phyloP scores from a whole-genome alignment of 108 stramenopile species.

The Nitzschia putrida region DNA sequence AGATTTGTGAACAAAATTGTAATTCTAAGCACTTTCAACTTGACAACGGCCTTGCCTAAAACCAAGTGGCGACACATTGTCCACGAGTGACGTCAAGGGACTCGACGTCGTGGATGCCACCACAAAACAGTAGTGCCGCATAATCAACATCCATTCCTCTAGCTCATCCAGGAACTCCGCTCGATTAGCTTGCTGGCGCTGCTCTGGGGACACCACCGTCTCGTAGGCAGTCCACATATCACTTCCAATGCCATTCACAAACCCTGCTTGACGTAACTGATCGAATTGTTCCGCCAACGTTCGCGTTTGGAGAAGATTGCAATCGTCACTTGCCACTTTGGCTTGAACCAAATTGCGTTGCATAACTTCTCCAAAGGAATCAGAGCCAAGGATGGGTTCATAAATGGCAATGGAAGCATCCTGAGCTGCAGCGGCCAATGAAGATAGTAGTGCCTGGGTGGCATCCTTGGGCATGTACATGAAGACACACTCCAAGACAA shows the following conservation, averaged over 20 bases:
- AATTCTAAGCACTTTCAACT: neutral
- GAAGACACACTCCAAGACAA: slow-evolving; percentile 76
- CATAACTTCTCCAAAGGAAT: slow-evolving; percentile 80
- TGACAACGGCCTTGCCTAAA: neutral
- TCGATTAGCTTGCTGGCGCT: slow-evolving; percentile 60
- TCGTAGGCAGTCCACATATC: slow-evolving; percentile 85
- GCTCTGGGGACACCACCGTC: slow-evolving; percentile 51
- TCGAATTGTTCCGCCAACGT: slow-evolving; percentile 62
- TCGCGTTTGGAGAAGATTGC: slow-evolving; percentile 54
- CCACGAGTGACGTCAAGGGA: neutral
- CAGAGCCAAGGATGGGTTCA: slow-evolving; percentile 72
- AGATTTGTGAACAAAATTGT: no score
- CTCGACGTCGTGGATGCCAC: slow-evolving; percentile 29
- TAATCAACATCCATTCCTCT: slow-evolving; percentile 82
- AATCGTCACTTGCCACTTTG: slow-evolving; percentile 49
- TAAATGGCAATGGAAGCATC: slow-evolving; percentile 42
- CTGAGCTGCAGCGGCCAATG: slow-evolving; percentile 7
- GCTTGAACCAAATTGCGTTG: slow-evolving; percentile 64
- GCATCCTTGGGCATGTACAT: slow-evolving; percentile 75
- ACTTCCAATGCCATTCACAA: slow-evolving; percentile 63
- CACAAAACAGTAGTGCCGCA: slow-evolving; percentile 79
- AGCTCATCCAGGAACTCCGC: slow-evolving; percentile 86
- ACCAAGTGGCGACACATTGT: slow-evolving; percentile 3
- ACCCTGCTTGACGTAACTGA: slow-evolving; percentile 48
- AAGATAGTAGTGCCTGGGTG: slow-evolving; percentile 37